Evolutionary conservation across 169 alveolate species (phyloP).

Genomic region (Cryptosporidium sp.): DNA sequence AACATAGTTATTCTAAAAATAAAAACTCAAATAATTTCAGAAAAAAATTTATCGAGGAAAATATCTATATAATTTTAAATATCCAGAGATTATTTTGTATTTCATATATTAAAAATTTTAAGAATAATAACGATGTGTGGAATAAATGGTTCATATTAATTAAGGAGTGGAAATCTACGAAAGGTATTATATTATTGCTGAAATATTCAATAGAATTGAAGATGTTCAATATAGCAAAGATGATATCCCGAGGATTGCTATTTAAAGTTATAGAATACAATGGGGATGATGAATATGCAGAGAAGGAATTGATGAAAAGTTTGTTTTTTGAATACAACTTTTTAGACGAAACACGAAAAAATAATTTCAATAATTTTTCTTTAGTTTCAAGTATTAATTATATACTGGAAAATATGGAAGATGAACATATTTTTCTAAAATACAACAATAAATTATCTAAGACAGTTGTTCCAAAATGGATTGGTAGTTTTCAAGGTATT

Average conservation of each 20-base stretch:
- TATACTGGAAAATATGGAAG: not conserved
- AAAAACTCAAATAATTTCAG: slow-evolving; percentile 35
- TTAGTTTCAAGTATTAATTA: not conserved
- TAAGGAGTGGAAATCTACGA: not conserved
- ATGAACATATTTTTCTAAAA: slow-evolving; percentile 3
- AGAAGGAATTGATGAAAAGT: not conserved
- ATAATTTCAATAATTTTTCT: not conserved
- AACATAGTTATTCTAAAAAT: slow-evolving; percentile 39
- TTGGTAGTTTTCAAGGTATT: not conserved
- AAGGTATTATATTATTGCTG: slow-evolving; percentile 8
- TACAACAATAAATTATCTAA: not conserved
- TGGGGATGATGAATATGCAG: not conserved
- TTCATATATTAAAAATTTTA: slow-evolving; percentile 13
- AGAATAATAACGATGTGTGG: slow-evolving; percentile 2
- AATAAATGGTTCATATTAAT: slow-evolving; percentile 29
- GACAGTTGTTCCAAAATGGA: not conserved
- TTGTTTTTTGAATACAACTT: not conserved
- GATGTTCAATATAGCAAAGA: slow-evolving; percentile 24
- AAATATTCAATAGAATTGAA: slow-evolving; percentile 1
- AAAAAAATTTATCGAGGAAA: slow-evolving; percentile 62
- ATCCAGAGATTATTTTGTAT: slow-evolving; percentile 7
- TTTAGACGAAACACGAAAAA: slow-evolving; percentile 3
- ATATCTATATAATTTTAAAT: slow-evolving; percentile 10
- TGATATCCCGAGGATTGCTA: slow-evolving; percentile 3
- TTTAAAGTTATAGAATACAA: not conserved